Conservation (phyloP, 306 rosid species). For the Mucuna pruriens region DNA sequence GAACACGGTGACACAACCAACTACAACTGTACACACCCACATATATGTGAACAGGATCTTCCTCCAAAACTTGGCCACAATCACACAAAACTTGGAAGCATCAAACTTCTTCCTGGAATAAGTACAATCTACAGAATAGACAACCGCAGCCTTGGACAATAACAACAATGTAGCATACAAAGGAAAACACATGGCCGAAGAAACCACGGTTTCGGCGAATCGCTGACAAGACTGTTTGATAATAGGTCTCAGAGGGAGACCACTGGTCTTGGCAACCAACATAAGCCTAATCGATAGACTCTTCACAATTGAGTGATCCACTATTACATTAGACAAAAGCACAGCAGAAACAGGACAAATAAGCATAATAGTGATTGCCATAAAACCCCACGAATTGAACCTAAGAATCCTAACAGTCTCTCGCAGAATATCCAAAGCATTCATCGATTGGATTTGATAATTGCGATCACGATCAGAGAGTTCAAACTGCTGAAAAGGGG, state of each 20-base stretch:
- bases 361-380: slow-evolving; percentile 64
- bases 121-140: slow-evolving; percentile 85
- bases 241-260: slow-evolving; percentile 81
- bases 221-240: slow-evolving; percentile 80
- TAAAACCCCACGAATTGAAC: slow-evolving; percentile 75
- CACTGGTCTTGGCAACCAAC: slow-evolving; percentile 80
- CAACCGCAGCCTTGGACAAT: slow-evolving; percentile 80
- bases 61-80: slow-evolving; percentile 74
- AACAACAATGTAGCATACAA: slow-evolving; percentile 68
- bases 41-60: slow-evolving; percentile 68
- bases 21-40: slow-evolving; percentile 69
- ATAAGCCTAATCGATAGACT: slow-evolving; percentile 69
- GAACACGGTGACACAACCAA: slow-evolving; percentile 77
- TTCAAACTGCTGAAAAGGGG: slow-evolving; percentile 46
- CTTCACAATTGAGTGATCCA: slow-evolving; percentile 70
- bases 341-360: slow-evolving; percentile 88
- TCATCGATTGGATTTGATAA: slow-evolving; percentile 66
- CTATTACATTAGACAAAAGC: slow-evolving; percentile 68
- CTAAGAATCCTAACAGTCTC: slow-evolving; percentile 86
- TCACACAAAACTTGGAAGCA: slow-evolving; percentile 56
- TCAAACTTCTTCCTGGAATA: slow-evolving; percentile 73
- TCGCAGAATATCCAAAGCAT: slow-evolving; percentile 86
- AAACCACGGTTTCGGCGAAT: slow-evolving; percentile 69
- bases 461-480: slow-evolving; percentile 38
- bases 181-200: slow-evolving; percentile 72